Conservation (phyloP, 1,139 yeast species). For the Blastobotrys persicus region DNA sequence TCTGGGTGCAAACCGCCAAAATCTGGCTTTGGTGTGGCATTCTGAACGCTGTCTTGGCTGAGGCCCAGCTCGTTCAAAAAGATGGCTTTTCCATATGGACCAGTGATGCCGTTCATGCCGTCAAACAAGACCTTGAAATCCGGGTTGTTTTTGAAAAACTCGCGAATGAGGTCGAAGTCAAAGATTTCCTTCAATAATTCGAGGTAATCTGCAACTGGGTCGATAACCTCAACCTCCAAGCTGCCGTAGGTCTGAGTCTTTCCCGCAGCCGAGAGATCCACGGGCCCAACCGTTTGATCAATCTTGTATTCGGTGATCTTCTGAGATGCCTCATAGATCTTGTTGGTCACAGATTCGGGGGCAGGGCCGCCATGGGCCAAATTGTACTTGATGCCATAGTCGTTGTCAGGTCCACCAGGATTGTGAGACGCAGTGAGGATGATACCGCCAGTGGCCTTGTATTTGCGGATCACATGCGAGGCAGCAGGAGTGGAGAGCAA, state of each 20-base stretch:
- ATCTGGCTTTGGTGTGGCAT: constrained; percentile 75
- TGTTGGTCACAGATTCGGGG: constrained; percentile 91
- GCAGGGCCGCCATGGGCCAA: constrained; percentile 98
- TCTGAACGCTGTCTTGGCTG: constrained; percentile 68
- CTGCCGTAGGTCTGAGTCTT: constrained; percentile 45
- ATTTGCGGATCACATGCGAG: constrained; percentile 80
- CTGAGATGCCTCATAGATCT: constrained; percentile 71
- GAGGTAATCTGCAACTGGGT: constrained; percentile 76
- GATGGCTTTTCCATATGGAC: constrained; percentile 88
- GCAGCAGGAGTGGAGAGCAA: constrained; percentile 95
- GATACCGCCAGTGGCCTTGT: constrained; percentile 86
- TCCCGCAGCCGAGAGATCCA: constrained; percentile 66
- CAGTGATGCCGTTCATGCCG: constrained; percentile 93
- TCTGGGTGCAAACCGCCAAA: constrained; percentile 98
- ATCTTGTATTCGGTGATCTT: constrained; percentile 59
- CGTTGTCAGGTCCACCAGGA: constrained; percentile 96
- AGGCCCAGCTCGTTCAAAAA: constrained; percentile 84
- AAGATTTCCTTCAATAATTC: constrained; percentile 78
- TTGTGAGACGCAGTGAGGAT: constrained; percentile 95
- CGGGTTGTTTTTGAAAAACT: constrained; percentile 57
- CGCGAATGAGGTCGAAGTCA: constrained; percentile 78
- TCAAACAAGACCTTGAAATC: constrained; percentile 79
- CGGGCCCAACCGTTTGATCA: constrained; percentile 49
- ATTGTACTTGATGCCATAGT: constrained; percentile 94
- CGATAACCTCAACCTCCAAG: constrained; percentile 73